Percentiles rank a stretch among this genome's conserved stretches.
Conservation (phyloP, 2,329 filamentous ascomycete species). For the Venturia carpophila region DNA sequence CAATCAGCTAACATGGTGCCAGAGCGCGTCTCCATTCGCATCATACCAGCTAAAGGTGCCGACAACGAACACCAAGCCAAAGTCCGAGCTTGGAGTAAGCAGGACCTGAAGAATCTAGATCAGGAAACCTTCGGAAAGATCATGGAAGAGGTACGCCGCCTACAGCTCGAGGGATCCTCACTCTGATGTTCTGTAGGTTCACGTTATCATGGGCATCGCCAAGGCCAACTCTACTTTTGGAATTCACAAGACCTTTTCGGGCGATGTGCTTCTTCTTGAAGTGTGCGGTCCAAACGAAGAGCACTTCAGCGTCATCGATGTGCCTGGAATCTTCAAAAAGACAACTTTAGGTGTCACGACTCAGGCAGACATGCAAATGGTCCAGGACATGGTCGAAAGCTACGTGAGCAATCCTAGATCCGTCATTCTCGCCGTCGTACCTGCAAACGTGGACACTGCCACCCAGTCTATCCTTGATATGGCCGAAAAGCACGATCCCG, state of each 20-base stretch:
- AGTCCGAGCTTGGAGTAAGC: conserved; percentile 5
- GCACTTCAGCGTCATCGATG: conserved; percentile 40
- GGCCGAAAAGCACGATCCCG: conserved; percentile 40
- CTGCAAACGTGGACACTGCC: conserved; percentile 40
- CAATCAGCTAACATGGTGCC: not conserved
- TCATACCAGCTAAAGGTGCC: conserved; percentile 24
- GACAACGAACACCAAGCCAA: not conserved
- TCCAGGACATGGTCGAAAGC: conserved; percentile 38
- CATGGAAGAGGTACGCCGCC: conserved; percentile 12
- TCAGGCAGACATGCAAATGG: conserved; percentile 36
- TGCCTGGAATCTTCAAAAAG: conserved; percentile 48
- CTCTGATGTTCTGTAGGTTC: not conserved
- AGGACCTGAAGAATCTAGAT: not conserved
- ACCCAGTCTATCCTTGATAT: conserved; percentile 49
- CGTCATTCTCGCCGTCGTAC: conserved; percentile 41
- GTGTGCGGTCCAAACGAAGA: conserved; percentile 22
- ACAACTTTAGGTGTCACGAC: conserved; percentile 33
- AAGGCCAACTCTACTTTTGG: conserved; percentile 19
- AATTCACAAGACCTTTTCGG: conserved; percentile 31
- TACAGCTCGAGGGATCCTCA: not conserved
- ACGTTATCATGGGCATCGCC: conserved; percentile 24
- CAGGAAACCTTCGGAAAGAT: not conserved
- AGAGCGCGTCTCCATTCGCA: not conserved
- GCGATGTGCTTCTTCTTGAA: conserved; percentile 28
- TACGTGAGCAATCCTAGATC: conserved; percentile 37